Base-by-base conservation (phyloP, 139 green algal species). In the Ulvella scutata region DNA sequence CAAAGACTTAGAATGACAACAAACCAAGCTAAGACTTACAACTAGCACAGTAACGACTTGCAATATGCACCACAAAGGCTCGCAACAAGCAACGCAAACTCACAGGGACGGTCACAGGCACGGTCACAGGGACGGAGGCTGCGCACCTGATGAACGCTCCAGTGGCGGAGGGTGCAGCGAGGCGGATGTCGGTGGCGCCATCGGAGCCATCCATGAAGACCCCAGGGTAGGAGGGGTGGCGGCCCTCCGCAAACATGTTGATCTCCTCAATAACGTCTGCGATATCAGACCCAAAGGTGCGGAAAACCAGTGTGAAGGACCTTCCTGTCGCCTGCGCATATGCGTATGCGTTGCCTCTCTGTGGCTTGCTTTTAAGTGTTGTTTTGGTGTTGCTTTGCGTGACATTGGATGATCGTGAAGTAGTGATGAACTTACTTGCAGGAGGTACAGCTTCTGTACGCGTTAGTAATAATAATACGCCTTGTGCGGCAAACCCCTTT, bases 221-320 rank as follows among this genome's bases (percentile, higher is more conserved):
- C 31, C 75, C 62, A 21, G 80, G 80, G 34, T 84, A 79, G 33
- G 4, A 74, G 31, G 80, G 80, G 61, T 84, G 80, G 62, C 78
- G 76, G 17, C 80, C 76, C 10, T 38, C 77, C 7, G 62, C 62
- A 74, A 84, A 84, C 20, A 76, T 29, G 72, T 84, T 79, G 37
- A 84, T 77, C 74, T 84, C 80, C n/a, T 79, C 80, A 4, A 79
- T 59, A 13, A 85, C 78, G 4, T 81, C 81, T 23, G 62, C 10
- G 23, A 85, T 59, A 38, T 85, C 81, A 0, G 51, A 37, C 2
- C 81, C 81, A 72, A 85, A 85, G 3, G 81, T 80, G 26, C 81
- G 60, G 73, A 85, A 82, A 4, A 85, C 44, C 31, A 85, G 28
- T 2, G 76, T 77, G 76, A 82, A 85, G 21, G 79, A 60, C 28